Evolutionary conservation across 805 yeast genomes (phyloP).

Genomic region (Hemisphaericaspora nanyangensis): DNA sequence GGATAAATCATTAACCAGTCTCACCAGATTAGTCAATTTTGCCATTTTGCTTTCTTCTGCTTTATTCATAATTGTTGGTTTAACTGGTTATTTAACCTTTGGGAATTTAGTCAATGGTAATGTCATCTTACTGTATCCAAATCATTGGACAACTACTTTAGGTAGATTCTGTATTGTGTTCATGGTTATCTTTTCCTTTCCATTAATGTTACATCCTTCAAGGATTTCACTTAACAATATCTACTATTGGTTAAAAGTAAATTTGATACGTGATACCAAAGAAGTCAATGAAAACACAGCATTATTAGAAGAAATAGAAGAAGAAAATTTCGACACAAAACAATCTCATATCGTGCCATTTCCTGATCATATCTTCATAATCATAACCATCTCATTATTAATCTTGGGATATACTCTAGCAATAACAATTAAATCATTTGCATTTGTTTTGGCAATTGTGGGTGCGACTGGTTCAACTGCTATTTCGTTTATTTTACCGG

Average conservation of each 20-base stretch:
- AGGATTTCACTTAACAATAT: conserved; percentile 78
- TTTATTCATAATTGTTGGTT: conserved; percentile 70
- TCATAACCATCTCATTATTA: conserved; percentile 35
- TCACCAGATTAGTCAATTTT: conserved; percentile 38
- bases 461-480: conserved; percentile 94
- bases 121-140: conserved; percentile 73
- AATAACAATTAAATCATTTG: conserved; percentile 64
- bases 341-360: conserved; percentile 25
- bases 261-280: conserved; percentile 7
- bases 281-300: conserved; percentile 1
- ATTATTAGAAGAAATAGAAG: conserved; percentile 2
- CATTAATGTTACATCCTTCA: conserved; percentile 88
- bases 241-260: conserved; percentile 42
- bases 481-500: conserved; percentile 87
- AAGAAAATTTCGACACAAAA: conserved; percentile 1
- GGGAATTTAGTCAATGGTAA: conserved; percentile 80
- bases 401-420: conserved; percentile 61
- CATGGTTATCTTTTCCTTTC: conserved; percentile 79
- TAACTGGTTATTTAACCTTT: conserved; percentile 80
- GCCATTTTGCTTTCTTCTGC: conserved; percentile 59
- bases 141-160: conserved; percentile 59
- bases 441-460: conserved; percentile 77
- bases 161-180: conserved; percentile 80
- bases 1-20: conserved; percentile 43
- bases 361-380: conserved; percentile 19